Evolutionary conservation across 2,329 filamentous ascomycete genomes (phyloP).

Genomic region (Aspergillus fijiensis): DNA sequence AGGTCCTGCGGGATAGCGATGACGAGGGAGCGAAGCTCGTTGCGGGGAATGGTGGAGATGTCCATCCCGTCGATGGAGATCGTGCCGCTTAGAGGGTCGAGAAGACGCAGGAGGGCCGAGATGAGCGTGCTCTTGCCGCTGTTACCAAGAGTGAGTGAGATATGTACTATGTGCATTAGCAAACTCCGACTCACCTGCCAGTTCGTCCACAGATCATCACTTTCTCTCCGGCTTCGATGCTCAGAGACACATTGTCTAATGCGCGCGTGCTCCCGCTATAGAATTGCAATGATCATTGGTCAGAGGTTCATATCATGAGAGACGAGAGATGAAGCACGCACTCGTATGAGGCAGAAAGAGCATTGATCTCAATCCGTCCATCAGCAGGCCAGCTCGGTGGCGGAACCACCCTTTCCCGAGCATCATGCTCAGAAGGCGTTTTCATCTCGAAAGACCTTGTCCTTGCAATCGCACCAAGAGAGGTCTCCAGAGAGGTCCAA

Average conservation of each 20-base stretch:
- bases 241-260: background rate
- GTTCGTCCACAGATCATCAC: background rate
- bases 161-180: no score
- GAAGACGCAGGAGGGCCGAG: background rate
- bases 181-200: background rate
- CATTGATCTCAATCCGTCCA: background rate
- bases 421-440: background rate
- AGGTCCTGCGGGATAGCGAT: background rate
- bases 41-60: background rate
- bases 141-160: background rate
- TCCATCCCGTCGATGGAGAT: background rate
- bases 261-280: background rate
- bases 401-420: background rate
- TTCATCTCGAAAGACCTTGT: background rate
- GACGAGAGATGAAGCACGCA: background rate
- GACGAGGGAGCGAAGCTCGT: background rate
- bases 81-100: background rate
- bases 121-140: constrained; percentile 1
- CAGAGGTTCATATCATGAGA: no score
- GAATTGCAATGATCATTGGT: background rate
- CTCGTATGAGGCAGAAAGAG: constrained; percentile 1
- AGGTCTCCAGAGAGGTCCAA: background rate
- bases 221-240: background rate
- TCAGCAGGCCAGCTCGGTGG: background rate
- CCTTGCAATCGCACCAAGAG: background rate